Percentiles rank a stretch among this genome's conserved stretches.
Conservation (phyloP, 2,329 filamentous ascomycete genomes). For the Colletotrichum acutatum region DNA sequence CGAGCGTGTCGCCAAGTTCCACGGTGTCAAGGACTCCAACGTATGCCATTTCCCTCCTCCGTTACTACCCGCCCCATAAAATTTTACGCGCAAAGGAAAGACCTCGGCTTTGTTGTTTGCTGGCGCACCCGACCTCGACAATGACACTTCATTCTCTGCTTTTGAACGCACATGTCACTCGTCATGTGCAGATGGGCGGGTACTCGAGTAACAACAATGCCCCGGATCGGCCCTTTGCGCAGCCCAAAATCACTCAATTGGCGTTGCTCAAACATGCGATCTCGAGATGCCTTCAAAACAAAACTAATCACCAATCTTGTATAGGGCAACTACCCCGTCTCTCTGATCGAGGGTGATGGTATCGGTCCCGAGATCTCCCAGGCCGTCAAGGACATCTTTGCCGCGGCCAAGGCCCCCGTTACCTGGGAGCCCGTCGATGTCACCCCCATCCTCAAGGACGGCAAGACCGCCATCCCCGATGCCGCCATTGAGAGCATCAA, state of each 20-base stretch:
- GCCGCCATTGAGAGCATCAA: slow-evolving; percentile 93
- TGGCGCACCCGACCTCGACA: background rate
- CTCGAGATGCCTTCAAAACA: background rate
- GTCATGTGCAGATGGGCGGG: background rate
- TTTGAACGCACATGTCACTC: background rate
- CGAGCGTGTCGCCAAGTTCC: slow-evolving; percentile 90
- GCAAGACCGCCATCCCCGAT: slow-evolving; percentile 94
- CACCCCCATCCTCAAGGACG: slow-evolving; percentile 91
- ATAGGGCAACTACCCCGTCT: slow-evolving; percentile 94
- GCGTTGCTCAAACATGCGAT: slow-evolving; percentile 2
- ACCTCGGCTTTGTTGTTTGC: slow-evolving; percentile 5
- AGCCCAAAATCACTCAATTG: slow-evolving; percentile 54
- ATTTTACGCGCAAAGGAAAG: slow-evolving; percentile 25
- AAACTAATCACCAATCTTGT: slow-evolving; percentile 33
- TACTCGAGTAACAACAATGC: slow-evolving; percentile 28
- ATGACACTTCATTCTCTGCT: background rate
- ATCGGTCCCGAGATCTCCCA: slow-evolving; percentile 98
- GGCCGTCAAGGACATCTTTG: slow-evolving; percentile 99
- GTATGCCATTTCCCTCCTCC: slow-evolving; percentile 61
- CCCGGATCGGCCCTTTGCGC: slow-evolving; percentile 2
- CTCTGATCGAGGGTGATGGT: slow-evolving; percentile 98
- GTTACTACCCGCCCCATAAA: slow-evolving; percentile 21
- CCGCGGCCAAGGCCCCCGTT: slow-evolving; percentile 92
- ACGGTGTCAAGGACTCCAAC: slow-evolving; percentile 87
- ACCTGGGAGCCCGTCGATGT: slow-evolving; percentile 98